Percentiles rank a stretch among this genome's conserved stretches.
These are phyloP conservation scores for Hibiscus mutabilis DNA, from an alignment of 345 rosid species.

Conservation along the genomic window DNA sequence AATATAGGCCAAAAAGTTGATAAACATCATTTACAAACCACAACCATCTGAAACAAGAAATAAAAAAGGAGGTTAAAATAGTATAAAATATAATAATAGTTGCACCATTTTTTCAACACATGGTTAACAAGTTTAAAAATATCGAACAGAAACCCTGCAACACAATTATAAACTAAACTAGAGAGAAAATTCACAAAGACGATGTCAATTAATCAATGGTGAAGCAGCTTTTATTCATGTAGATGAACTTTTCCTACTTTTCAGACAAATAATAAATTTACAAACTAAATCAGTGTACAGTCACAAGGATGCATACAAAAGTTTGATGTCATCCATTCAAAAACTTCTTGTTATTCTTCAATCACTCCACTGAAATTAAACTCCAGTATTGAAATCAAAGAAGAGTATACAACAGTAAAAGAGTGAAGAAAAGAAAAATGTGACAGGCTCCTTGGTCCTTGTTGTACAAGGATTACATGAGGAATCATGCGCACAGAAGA, in stretches of 20 bases:
- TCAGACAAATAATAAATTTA: neutral
- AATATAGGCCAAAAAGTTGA: neutral
- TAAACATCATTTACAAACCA: neutral
- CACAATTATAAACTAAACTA: neutral
- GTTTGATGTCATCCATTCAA: neutral
- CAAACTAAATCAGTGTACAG: constrained; percentile 6
- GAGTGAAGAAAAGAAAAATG: constrained; percentile 3
- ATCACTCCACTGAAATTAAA: neutral
- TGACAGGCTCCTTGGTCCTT: constrained; percentile 1
- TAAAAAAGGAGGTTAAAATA: neutral
- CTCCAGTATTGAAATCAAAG: neutral
- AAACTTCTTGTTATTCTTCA: constrained; percentile 1
- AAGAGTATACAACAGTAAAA: neutral
- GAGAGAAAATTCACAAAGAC: neutral
- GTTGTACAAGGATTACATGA: constrained; percentile 11
- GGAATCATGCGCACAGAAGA: constrained; percentile 1
- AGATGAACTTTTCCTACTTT: neutral
- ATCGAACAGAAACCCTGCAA: neutral
- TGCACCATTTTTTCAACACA: neutral
- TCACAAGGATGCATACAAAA: constrained; percentile 2
- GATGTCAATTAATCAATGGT: neutral
- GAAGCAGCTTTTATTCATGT: constrained; percentile 7
- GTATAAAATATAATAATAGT: neutral
- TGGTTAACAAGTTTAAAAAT: neutral
- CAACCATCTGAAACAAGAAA: neutral